A percentile compares a stretch with the other conserved stretches of the same genome.
Evolutionary conservation across 441 rosid genomes (phyloP).

Genomic region (Pelargonium cotyledonis): DNA sequence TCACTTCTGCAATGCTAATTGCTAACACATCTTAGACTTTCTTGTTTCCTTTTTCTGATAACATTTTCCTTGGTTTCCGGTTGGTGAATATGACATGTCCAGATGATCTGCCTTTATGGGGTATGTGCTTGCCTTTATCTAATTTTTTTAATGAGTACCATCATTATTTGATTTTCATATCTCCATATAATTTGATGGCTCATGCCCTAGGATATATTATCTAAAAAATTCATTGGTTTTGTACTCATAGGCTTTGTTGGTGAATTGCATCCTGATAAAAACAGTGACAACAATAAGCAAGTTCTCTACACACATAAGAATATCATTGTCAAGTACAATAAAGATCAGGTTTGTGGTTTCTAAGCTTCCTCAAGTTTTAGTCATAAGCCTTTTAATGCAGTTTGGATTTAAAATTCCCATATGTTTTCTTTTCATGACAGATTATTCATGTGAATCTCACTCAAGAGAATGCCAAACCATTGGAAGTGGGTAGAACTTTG

Average conservation of each 20-base stretch:
- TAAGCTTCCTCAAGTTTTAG: constrained; percentile 7
- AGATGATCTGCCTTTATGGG: constrained; percentile 98
- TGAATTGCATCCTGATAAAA: constrained; percentile 72
- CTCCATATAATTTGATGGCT: constrained; percentile 15
- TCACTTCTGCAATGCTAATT: not conserved
- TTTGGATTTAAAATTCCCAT: not conserved
- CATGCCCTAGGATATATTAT: constrained; percentile 11
- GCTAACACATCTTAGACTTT: not conserved
- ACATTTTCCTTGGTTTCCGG: constrained; percentile 23
- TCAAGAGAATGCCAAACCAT: constrained; percentile 65
- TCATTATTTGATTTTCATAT: not conserved
- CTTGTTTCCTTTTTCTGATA: constrained; percentile 17
- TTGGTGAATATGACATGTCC: constrained; percentile 35
- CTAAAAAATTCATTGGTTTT: constrained; percentile 20
- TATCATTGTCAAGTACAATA: constrained; percentile 59
- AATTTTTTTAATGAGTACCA: not conserved
- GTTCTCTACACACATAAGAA: constrained; percentile 76
- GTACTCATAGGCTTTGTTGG: constrained; percentile 67
- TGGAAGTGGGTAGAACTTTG: constrained; percentile 58
- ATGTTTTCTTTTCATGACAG: constrained; percentile 29
- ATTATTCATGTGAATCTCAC: constrained; percentile 87
- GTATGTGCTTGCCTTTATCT: constrained; percentile 35
- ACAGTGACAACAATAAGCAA: constrained; percentile 65
- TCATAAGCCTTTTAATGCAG: constrained; percentile 11
- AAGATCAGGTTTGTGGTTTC: constrained; percentile 66